Evolutionary conservation across 176 grass and related monocot genomes (phyloP).

Genomic region (Typha latifolia): DNA sequence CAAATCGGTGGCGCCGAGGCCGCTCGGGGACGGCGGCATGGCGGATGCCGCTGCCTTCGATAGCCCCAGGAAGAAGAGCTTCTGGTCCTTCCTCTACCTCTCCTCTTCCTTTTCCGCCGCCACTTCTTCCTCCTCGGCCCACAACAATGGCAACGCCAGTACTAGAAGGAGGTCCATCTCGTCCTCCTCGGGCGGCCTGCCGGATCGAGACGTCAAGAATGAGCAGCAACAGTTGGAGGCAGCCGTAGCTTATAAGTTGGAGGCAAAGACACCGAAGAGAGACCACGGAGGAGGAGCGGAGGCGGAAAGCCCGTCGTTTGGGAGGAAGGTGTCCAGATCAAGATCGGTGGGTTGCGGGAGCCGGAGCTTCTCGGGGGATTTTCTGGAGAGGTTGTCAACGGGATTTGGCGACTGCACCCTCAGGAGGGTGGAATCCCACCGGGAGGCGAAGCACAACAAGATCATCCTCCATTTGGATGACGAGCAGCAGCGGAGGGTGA

Average conservation of each 20-base stretch:
- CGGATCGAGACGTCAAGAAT: background rate
- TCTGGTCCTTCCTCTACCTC: slow-evolving; percentile 95
- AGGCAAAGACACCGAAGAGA: background rate
- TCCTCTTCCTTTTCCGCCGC: slow-evolving; percentile 31
- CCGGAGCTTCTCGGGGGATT: slow-evolving; percentile 85
- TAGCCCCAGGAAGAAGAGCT: slow-evolving; percentile 92
- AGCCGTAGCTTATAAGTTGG: background rate
- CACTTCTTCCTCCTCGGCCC: slow-evolving; percentile 18
- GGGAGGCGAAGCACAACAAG: slow-evolving; percentile 61
- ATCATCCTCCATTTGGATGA: slow-evolving; percentile 24
- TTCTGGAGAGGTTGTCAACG: slow-evolving; percentile 83
- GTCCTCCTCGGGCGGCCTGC: slow-evolving; percentile 7
- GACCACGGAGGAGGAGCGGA: slow-evolving; percentile 15
- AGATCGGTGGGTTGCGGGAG: slow-evolving; percentile 91
- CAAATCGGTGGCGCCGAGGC: slow-evolving; percentile 78
- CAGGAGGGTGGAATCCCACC: slow-evolving; percentile 78
- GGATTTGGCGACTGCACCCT: slow-evolving; percentile 95
- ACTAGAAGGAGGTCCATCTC: slow-evolving; percentile 34
- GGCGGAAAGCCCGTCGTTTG: slow-evolving; percentile 65
- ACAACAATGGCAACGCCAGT: slow-evolving; percentile 15
- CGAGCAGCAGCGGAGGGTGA: slow-evolving; percentile 41
- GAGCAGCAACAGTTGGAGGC: slow-evolving; percentile 1
- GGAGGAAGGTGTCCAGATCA: slow-evolving; percentile 78
- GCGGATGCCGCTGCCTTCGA: slow-evolving; percentile 29
- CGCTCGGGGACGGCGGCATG: slow-evolving; percentile 21